Evolutionary conservation across 257 asterid species (phyloP).

Genomic region (Solanum pinnatisectum): DNA sequence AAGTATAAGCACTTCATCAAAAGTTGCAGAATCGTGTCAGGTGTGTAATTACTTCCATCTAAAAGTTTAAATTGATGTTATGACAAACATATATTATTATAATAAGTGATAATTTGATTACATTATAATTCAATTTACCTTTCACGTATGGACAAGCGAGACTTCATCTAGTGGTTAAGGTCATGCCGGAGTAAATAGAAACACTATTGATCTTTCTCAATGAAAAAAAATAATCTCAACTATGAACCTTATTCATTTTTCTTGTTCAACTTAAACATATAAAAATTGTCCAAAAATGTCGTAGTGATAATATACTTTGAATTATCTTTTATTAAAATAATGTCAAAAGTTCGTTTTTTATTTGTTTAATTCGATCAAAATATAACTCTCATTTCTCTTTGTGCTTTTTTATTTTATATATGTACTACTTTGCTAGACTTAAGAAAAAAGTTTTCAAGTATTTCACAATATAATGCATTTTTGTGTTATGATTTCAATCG

Average conservation of each 20-base stretch:
- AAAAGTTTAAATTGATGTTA: neutral
- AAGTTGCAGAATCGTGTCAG: constrained; percentile 39
- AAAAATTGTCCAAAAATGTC: neutral
- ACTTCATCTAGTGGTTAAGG: neutral
- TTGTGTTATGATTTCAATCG: neutral
- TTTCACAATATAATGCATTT: neutral
- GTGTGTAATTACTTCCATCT: neutral
- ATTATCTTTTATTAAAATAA: neutral
- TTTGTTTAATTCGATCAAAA: neutral
- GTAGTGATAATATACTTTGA: neutral
- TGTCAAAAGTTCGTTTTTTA: neutral
- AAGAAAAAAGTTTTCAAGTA: neutral
- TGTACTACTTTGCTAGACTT: too few relatives aligned
- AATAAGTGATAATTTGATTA: neutral
- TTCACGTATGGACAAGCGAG: neutral
- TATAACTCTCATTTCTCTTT: neutral
- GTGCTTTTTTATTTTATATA: neutral
- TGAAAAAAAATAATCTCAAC: neutral
- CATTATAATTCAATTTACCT: neutral
- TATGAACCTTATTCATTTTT: neutral
- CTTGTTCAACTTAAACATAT: neutral
- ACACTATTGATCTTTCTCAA: neutral
- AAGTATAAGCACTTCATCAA: constrained; percentile 91
- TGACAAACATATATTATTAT: neutral
- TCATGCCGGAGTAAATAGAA: too few relatives aligned